Evolutionary conservation across 169 alveolate species (phyloP), one percentile per base, ranked within the genome.

Genomic region (Miamiensis avidus): DNA sequence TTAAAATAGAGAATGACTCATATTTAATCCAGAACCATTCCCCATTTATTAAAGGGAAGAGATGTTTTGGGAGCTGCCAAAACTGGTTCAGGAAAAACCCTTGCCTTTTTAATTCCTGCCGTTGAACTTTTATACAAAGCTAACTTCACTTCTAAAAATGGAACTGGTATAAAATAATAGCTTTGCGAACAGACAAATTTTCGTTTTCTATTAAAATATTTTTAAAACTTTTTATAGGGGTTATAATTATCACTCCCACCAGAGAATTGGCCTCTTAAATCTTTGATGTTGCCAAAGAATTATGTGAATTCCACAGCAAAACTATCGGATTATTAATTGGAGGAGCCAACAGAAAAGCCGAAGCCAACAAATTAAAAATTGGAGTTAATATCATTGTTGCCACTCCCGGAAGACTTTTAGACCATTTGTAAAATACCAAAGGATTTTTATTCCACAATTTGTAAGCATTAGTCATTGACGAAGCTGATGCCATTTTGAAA

Each of bases 1-100:
- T 49, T 49, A 49, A 49, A 49, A 49, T 49, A 89, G 76, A 93
- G 91, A 34, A 95, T 98, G 91, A 98, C 99, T n/a, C 99, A 98
- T 86, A 98, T 99, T 77, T 99, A 98, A 93, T 99, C 99, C 65
- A 98, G 97, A 92, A 94, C 99, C 29, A 99, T 98, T 31, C 99
- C 99, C 20, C 99, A 96, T 31, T 94, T 98, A 29, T 96, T 98
- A 75, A 97, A 96, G 89, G 99, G 99, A 76, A 98, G 98, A 85
- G 99, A 99, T 91, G 99, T 98, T 15, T 89, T 98, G 78, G 99
- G 99, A 34, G 98, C 99, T 49, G 99, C 99, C 1, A 98, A 98
- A 88, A 98, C 99, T 6, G 99, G 99, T 26, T 97, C 99, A 31
- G 99, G 99, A 26, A 99, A 99, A 90, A 99, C 99, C 1, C 94